A percentile compares a stretch with the other conserved stretches of the same genome.
These are phyloP conservation scores for Scorias spongiosa DNA, from an alignment of 2,329 filamentous ascomycete species.

Conservation along the genomic window DNA sequence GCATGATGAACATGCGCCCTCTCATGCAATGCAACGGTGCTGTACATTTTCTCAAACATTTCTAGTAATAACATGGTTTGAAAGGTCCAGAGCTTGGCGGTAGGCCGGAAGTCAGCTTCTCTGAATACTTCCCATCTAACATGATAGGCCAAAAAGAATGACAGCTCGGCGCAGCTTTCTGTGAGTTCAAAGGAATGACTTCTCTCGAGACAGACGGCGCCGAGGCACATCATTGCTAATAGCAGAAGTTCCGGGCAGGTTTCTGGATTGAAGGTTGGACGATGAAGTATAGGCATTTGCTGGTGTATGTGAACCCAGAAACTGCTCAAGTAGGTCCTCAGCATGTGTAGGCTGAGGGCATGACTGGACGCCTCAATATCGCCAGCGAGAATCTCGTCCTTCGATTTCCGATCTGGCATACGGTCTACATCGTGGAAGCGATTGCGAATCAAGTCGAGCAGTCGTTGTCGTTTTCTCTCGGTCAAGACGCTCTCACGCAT, in stretches of 20 bases:
- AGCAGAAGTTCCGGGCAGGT: constrained; percentile 72
- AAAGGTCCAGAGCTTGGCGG: constrained; percentile 91
- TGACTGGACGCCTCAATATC: constrained; percentile 49
- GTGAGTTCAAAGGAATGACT: constrained; percentile 60
- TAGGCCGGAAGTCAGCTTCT: constrained; percentile 75
- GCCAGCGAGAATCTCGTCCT: constrained; percentile 64
- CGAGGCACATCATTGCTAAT: constrained; percentile 81
- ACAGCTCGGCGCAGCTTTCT: constrained; percentile 63
- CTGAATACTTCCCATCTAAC: constrained; percentile 94
- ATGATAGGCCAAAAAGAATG: constrained; percentile 84
- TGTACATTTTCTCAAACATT: constrained; percentile 96
- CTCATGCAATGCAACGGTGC: constrained; percentile 80
- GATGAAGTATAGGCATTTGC: constrained; percentile 86
- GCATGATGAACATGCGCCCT: constrained; percentile 93
- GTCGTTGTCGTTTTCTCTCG: constrained; percentile 63
- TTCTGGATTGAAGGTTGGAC: constrained; percentile 81
- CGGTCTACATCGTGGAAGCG: constrained; percentile 72
- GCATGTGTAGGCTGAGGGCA: constrained; percentile 74
- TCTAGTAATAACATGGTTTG: constrained; percentile 80
- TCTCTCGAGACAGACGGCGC: constrained; percentile 77
- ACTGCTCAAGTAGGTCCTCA: constrained; percentile 84
- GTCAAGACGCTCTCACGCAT: constrained; percentile 68
- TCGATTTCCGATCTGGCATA: constrained; percentile 56
- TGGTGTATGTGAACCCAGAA: constrained; percentile 94
- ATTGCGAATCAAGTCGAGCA: constrained; percentile 66